phyloP scores from a whole-genome alignment of 2,329 filamentous ascomycete genomes.

The Botrytis byssoidea region DNA sequence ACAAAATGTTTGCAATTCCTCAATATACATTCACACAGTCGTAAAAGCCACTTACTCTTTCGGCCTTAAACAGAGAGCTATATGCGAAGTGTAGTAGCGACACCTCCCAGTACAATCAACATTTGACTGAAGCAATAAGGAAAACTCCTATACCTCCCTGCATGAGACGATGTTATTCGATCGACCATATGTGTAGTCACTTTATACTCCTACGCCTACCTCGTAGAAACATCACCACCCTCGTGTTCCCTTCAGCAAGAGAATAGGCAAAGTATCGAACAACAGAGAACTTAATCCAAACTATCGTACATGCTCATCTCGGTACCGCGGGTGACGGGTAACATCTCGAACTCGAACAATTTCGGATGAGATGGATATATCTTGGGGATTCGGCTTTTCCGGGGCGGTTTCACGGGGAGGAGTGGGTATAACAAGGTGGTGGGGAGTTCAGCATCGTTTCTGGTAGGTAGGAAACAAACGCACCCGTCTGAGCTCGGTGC shows the following conservation, averaged over 20 bases:
- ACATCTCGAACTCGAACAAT: not conserved
- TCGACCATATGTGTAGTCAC: not conserved
- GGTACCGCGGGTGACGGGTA: not conserved
- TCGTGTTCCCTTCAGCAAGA: not conserved
- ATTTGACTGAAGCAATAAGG: not conserved
- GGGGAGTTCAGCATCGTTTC: not conserved
- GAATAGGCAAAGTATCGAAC: not conserved
- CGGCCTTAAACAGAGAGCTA: not conserved
- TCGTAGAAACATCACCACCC: not conserved
- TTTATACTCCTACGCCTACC: not conserved
- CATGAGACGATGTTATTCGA: not conserved
- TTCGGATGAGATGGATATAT: slow-evolving; percentile 12
- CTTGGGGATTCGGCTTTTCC: slow-evolving; percentile 16
- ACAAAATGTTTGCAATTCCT: not conserved
- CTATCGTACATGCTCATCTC: not conserved
- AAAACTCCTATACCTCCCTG: not conserved
- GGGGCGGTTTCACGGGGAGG: not conserved
- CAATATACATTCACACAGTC: not conserved
- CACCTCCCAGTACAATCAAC: not conserved
- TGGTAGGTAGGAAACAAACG: not conserved
- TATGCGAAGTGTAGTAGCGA: not conserved
- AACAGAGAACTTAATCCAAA: not conserved
- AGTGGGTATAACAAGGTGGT: not conserved
- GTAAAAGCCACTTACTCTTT: not conserved
- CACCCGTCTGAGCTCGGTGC: not conserved